Evolutionary conservation across 352 stramenopile species (phyloP), one percentile per base, ranked within the genome.

Genomic region (Phytophthora palmivora): DNA sequence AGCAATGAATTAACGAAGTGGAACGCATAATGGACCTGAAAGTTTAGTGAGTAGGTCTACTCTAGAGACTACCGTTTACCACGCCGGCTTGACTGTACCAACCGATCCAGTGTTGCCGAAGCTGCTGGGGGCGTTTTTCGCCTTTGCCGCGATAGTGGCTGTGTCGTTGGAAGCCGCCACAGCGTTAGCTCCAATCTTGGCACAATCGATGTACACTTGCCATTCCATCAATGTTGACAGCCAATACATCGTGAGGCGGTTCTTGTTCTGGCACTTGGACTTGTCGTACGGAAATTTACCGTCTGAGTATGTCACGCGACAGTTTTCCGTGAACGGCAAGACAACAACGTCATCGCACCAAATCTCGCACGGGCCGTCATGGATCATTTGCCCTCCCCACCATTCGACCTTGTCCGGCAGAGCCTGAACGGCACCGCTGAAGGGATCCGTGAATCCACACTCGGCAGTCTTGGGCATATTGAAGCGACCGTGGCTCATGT

Each of bases 301-400:
- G n/a, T n/a, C n/a, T n/a, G 32, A 66, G 60, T 73, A 73, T 28
- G 57, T 53, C 38, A 65, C 57, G 32, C 58, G 61, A 58, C 73
- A 82, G 45, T 82, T 66, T 10, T 50, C 58, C 4, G 66, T 70
- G 47, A 78, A 77, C 15, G 58, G 58, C 12, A 82, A 28, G 10
- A 71, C 67, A 16, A 82, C 70, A 18, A 75, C 67, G 49, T 83
- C 36, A 30, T 83, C 74, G 44, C 70, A 83, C 67, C 71, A 83
- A 10, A 63, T 63, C 64, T 83, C 74, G 16, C 74, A 82, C 18
- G 74, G 70, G 14, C 70, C 74, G 11, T 67, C 66, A 47, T 82
- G 68, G 50, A 58, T 78, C 49, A 74, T 71, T 15, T 68, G 54
- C 6, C 69, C 69, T 11, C 57, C 50, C 34, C 67, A 76, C 36